Evolutionary conservation across 768 basidiomycete genomes (phyloP).

Genomic region (Suillus discolor): DNA sequence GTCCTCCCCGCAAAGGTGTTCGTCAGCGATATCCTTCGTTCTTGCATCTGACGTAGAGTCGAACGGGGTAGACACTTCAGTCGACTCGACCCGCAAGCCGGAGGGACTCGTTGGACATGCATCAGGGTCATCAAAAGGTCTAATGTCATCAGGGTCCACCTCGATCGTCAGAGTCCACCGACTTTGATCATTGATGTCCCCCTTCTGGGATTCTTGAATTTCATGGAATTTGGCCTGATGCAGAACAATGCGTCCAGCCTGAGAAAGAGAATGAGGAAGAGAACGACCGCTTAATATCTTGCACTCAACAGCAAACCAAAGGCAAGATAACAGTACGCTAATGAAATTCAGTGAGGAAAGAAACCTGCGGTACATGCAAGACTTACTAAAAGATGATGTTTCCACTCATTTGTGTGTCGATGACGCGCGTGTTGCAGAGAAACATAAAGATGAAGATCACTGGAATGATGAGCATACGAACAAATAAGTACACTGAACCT

Average conservation of each 20-base stretch:
- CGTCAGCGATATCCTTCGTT: not conserved
- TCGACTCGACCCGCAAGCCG: not conserved
- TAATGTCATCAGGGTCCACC: not conserved
- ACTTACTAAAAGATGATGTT: slow-evolving; percentile 27
- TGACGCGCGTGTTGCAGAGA: slow-evolving; percentile 16
- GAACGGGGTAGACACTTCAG: not conserved
- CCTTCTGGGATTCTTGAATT: not conserved
- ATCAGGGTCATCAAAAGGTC: not conserved
- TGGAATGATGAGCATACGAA: slow-evolving; percentile 3
- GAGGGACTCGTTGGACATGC: not conserved
- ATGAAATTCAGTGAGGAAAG: not conserved
- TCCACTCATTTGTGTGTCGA: slow-evolving; percentile 16
- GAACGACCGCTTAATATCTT: too few relatives aligned
- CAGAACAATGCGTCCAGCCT: not conserved
- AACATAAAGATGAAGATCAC: slow-evolving; percentile 23
- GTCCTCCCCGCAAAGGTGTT: not conserved
- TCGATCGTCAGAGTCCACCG: not conserved
- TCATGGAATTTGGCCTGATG: not conserved
- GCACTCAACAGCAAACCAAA: slow-evolving; percentile 8
- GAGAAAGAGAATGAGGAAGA: not conserved
- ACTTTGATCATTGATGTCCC: not conserved
- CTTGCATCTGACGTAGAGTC: not conserved
- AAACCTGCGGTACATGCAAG: not conserved
- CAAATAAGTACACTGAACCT: not conserved
- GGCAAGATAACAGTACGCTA: not conserved